Percentiles rank a stretch among this genome's conserved stretches.
phyloP scores from a whole-genome alignment of 2,329 filamentous ascomycete species.

The Claviceps fusiformis region DNA sequence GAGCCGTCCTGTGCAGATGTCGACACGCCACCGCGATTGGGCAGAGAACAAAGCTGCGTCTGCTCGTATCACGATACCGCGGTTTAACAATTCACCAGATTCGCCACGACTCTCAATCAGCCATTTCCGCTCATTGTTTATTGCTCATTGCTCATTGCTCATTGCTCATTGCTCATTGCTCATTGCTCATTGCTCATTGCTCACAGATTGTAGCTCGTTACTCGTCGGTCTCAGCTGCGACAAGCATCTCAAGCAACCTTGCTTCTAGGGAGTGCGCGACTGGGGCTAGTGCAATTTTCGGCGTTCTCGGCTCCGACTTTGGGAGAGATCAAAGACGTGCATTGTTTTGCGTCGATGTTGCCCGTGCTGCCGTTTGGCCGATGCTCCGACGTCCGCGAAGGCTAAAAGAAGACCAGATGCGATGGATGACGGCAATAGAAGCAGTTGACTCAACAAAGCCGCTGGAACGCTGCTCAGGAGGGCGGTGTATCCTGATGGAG shows the following conservation, averaged over 20 bases:
- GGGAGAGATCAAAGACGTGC: background rate
- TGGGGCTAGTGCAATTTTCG: background rate
- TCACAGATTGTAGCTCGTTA: background rate
- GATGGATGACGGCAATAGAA: background rate
- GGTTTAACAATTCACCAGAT: background rate
- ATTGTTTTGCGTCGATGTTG: background rate
- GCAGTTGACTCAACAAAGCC: background rate
- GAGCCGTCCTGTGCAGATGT: conserved; percentile 11
- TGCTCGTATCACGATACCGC: background rate
- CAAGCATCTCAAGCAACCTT: background rate
- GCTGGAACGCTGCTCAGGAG: background rate
- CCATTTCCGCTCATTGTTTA: background rate
- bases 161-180: background rate
- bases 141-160: background rate
- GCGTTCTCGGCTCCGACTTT: background rate
- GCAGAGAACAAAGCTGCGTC: background rate
- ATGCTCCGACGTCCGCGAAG: background rate
- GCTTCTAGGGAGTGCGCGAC: background rate
- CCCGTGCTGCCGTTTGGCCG: background rate
- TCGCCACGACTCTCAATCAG: background rate
- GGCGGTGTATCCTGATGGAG: background rate
- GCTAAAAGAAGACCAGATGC: background rate
- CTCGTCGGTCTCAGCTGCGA: background rate
- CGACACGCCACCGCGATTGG: conserved; percentile 4
- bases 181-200: no score